A percentile compares a stretch with the other conserved stretches of the same genome.
phyloP scores from a whole-genome alignment of 2,329 filamentous ascomycete species.

The Basipetospora chlamydospora region DNA sequence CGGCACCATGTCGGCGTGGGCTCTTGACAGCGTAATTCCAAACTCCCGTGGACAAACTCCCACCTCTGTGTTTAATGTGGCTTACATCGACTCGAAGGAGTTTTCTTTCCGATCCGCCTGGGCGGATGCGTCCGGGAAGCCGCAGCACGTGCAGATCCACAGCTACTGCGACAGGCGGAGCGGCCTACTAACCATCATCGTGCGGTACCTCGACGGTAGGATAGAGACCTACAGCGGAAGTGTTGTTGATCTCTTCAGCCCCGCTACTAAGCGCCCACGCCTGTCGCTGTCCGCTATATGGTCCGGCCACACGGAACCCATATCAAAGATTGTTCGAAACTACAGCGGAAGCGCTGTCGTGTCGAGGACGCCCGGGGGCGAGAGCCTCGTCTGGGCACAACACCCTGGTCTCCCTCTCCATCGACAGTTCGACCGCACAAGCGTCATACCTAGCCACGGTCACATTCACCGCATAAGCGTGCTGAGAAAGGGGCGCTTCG shows the following conservation, averaged over 20 bases:
- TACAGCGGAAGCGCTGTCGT: slow-evolving; percentile 67
- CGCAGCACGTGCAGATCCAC: slow-evolving; percentile 42
- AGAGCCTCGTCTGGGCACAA: slow-evolving; percentile 65
- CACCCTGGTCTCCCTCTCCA: background rate
- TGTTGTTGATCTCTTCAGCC: slow-evolving; percentile 69
- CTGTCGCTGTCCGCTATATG: slow-evolving; percentile 52
- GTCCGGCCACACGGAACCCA: slow-evolving; percentile 69
- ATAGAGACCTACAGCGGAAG: slow-evolving; percentile 71
- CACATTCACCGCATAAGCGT: slow-evolving; percentile 72
- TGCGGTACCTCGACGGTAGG: slow-evolving; percentile 74
- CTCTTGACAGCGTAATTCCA: slow-evolving; percentile 70
- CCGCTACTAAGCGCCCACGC: slow-evolving; percentile 43
- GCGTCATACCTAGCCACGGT: slow-evolving; percentile 49
- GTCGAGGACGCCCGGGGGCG: slow-evolving; percentile 63
- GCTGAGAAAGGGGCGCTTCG: slow-evolving; percentile 60
- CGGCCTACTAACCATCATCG: slow-evolving; percentile 55
- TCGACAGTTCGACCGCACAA: slow-evolving; percentile 47
- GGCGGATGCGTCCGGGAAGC: background rate
- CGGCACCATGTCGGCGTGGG: slow-evolving; percentile 85
- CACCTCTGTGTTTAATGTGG: slow-evolving; percentile 69
- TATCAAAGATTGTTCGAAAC: slow-evolving; percentile 79
- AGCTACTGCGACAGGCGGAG: slow-evolving; percentile 54
- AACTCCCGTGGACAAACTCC: slow-evolving; percentile 41
- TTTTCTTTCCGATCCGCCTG: slow-evolving; percentile 28
- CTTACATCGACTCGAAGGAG: slow-evolving; percentile 51